Evolutionary conservation across 2,329 filamentous ascomycete species (phyloP).

Genomic region (Nemania serpens): DNA sequence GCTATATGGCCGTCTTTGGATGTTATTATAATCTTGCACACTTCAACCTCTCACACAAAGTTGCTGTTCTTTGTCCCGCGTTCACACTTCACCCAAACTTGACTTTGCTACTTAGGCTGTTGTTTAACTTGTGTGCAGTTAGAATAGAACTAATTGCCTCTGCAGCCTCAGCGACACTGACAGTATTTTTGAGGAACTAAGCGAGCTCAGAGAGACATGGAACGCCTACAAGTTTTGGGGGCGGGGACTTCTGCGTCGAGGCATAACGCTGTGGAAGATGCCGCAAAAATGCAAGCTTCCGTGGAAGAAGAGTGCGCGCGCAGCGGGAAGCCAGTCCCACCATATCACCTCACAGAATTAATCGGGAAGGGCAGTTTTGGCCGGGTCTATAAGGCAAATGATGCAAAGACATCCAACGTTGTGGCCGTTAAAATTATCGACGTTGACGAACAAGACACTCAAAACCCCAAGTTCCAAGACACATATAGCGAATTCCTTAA

Average conservation of each 20-base stretch:
- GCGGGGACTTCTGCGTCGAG: constrained; percentile 32
- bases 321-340: constrained; percentile 63
- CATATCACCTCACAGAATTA: constrained; percentile 71
- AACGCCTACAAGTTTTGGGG: constrained; percentile 37
- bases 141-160: constrained; percentile 5
- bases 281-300: constrained; percentile 68
- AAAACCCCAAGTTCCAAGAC: constrained; percentile 67
- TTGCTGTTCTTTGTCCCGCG: not conserved
- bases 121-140: not conserved
- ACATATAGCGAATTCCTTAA: constrained; percentile 73
- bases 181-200: constrained; percentile 10
- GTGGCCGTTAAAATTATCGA: constrained; percentile 85
- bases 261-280: constrained; percentile 69
- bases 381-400: constrained; percentile 70
- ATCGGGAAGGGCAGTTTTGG: constrained; percentile 78
- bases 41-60: not conserved
- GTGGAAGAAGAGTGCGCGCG: constrained; percentile 67
- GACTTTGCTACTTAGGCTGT: not conserved
- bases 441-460: constrained; percentile 75
- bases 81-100: not conserved
- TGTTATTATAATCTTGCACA: not conserved
- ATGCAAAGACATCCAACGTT: constrained; percentile 53
- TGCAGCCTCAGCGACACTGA: constrained; percentile 8
- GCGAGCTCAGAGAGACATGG: constrained; percentile 30
- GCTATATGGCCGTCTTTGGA: not conserved